phyloP scores from a whole-genome alignment of 495 filamentous ascomycete genomes.

The Pseudevernia furfuracea region DNA sequence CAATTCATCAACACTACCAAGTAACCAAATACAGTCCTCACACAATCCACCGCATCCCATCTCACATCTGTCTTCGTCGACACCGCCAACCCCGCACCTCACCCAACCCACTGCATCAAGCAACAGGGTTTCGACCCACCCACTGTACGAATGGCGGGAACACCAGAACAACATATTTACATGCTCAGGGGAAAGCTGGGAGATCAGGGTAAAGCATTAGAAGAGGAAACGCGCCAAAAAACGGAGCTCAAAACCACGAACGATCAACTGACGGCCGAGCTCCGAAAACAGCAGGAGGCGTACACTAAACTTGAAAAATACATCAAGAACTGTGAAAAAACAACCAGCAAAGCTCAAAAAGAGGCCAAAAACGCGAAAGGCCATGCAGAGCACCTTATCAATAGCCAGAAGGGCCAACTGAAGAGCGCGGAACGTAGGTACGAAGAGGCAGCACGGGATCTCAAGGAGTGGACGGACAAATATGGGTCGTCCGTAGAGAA shows the following conservation, averaged over 20 bases:
- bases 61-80: not conserved
- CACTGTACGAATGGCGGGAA: not conserved
- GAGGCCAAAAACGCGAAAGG: not conserved
- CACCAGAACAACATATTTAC: not conserved
- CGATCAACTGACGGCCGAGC: not conserved
- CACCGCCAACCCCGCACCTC: not conserved
- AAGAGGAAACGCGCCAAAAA: not conserved
- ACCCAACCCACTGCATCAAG: not conserved
- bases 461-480: not conserved
- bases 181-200: not conserved
- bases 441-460: not conserved
- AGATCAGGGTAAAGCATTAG: fast-evolving
- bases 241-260: not conserved
- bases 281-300: not conserved
- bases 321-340: not conserved
- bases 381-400: not conserved
- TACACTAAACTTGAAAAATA: not conserved
- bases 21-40: not conserved
- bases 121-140: not conserved
- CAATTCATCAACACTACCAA: not conserved
- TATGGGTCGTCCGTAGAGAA: not conserved
- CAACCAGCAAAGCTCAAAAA: not conserved
- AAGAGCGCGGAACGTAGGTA: not conserved
- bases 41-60: not conserved
- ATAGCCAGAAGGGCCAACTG: not conserved